phyloP scores from a whole-genome alignment of 495 filamentous ascomycete species.

The Bombardia bombarda region DNA sequence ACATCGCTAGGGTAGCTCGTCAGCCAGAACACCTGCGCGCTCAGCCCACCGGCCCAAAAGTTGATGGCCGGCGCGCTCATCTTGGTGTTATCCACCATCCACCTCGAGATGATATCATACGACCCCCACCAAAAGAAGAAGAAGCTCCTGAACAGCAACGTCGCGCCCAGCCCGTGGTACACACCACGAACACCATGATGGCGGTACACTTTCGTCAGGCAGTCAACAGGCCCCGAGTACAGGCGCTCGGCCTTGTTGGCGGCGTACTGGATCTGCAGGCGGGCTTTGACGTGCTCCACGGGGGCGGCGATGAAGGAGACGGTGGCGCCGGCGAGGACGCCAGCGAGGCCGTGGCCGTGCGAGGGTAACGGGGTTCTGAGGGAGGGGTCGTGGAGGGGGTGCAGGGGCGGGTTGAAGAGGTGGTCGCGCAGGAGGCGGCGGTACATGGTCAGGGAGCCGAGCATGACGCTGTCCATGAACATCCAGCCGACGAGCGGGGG shows the following conservation, averaged over 20 bases:
- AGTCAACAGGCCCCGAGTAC: conserved; percentile 85
- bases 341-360: conserved; percentile 78
- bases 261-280: conserved; percentile 86
- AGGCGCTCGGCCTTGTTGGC: conserved; percentile 62
- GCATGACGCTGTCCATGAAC: conserved; percentile 95
- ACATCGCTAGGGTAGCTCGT: conserved; percentile 89
- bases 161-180: conserved; percentile 78
- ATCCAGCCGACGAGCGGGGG: conserved; percentile 94
- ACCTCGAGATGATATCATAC: conserved; percentile 73
- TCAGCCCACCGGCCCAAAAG: conserved; percentile 94
- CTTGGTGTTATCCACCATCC: conserved; percentile 56
- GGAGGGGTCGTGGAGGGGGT: conserved; percentile 17
- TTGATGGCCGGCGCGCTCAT: conserved; percentile 76
- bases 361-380: conserved; percentile 54
- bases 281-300: conserved; percentile 91
- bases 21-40: conserved; percentile 90
- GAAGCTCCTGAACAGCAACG: conserved; percentile 79
- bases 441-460: conserved; percentile 86
- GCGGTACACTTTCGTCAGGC: conserved; percentile 55
- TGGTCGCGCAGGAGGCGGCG: conserved; percentile 70
- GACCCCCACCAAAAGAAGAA: conserved; percentile 98
- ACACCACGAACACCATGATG: conserved; percentile 69
- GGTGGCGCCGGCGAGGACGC: conserved; percentile 78
- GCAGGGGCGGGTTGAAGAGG: conserved; percentile 57
- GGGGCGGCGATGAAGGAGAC: conserved; percentile 90